A percentile compares a stretch with the other conserved stretches of the same genome.
phyloP scores from a whole-genome alignment of 768 basidiomycete genomes.

The Leccinum barrowsii region DNA sequence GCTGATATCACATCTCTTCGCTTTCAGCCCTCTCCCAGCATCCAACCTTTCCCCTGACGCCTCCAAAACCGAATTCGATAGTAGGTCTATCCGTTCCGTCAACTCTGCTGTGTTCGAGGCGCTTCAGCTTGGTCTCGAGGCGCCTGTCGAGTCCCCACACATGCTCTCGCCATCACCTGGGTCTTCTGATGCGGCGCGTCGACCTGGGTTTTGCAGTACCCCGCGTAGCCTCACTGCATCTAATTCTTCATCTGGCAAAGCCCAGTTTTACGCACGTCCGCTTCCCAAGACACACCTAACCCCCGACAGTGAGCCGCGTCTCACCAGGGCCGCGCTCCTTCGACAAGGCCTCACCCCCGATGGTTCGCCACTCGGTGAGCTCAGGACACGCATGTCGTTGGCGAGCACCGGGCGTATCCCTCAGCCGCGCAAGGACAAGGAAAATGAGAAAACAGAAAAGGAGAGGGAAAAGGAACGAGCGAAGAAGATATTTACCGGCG shows the following conservation, averaged over 20 bases:
- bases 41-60: slow-evolving; percentile 54
- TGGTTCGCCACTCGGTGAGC: slow-evolving; percentile 15
- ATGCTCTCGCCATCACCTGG: slow-evolving; percentile 37
- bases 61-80: slow-evolving; percentile 34
- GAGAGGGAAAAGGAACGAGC: slow-evolving; percentile 60
- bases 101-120: slow-evolving; percentile 48
- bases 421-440: slow-evolving; percentile 25
- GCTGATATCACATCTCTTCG: slow-evolving; percentile 76
- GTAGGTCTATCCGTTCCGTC: slow-evolving; percentile 39
- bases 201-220: slow-evolving; percentile 16
- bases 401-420: slow-evolving; percentile 35
- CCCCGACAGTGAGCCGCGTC: slow-evolving; percentile 75
- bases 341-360: slow-evolving; percentile 58
- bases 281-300: slow-evolving; percentile 57
- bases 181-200: slow-evolving; percentile 19
- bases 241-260: slow-evolving; percentile 41
- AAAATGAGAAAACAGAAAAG: slow-evolving; percentile 40
- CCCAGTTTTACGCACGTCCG: slow-evolving; percentile 61
- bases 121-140: slow-evolving; percentile 39
- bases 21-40: slow-evolving; percentile 74
- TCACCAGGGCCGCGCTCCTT: slow-evolving; percentile 69
- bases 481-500: slow-evolving; percentile 65
- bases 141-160: slow-evolving; percentile 37
- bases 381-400: slow-evolving; percentile 28
- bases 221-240: slow-evolving; percentile 33